Evolutionary conservation across 2,329 filamentous ascomycete genomes (phyloP).

Genomic region (Arachnomyces sp.): DNA sequence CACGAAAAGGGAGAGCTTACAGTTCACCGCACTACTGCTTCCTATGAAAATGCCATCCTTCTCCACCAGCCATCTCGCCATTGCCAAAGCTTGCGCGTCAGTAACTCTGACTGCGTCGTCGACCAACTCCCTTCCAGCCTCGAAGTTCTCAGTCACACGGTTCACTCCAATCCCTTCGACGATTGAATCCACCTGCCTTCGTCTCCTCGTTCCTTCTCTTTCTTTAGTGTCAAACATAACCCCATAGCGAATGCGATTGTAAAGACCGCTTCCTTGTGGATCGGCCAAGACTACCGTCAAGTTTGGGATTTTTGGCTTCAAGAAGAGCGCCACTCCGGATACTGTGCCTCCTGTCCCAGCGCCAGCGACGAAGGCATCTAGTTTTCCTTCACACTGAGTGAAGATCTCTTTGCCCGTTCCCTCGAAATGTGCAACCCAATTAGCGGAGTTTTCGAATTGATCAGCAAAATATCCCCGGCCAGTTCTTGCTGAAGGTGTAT

Average conservation of each 20-base stretch:
- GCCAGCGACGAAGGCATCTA: conserved; percentile 87
- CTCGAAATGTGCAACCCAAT: conserved; percentile 75
- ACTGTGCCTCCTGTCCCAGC: conserved; percentile 94
- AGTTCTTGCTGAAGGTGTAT: conserved; percentile 34
- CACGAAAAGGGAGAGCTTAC: conserved; percentile 37
- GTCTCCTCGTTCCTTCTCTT: conserved; percentile 77
- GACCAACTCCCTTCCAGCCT: conserved; percentile 74
- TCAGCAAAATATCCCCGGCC: conserved; percentile 89
- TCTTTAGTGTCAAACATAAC: conserved; percentile 93
- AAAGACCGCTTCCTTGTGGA: conserved; percentile 87
- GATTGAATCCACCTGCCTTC: conserved; percentile 89
- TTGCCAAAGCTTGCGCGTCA: conserved; percentile 79
- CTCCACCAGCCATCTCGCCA: conserved; percentile 96
- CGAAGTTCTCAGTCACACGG: conserved; percentile 86
- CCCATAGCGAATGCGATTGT: conserved; percentile 83
- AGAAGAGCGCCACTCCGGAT: conserved; percentile 71
- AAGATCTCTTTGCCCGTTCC: conserved; percentile 87
- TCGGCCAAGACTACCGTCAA: conserved; percentile 78
- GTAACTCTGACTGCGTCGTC: conserved; percentile 85
- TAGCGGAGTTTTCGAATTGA: conserved; percentile 88
- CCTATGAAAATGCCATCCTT: conserved; percentile 92
- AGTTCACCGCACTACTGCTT: conserved; percentile 95
- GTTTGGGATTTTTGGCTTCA: conserved; percentile 64
- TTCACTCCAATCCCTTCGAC: conserved; percentile 96
- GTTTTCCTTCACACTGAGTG: conserved; percentile 61